phyloP scores from a whole-genome alignment of 75 land plant species.

The Cunninghamia lanceolata region DNA sequence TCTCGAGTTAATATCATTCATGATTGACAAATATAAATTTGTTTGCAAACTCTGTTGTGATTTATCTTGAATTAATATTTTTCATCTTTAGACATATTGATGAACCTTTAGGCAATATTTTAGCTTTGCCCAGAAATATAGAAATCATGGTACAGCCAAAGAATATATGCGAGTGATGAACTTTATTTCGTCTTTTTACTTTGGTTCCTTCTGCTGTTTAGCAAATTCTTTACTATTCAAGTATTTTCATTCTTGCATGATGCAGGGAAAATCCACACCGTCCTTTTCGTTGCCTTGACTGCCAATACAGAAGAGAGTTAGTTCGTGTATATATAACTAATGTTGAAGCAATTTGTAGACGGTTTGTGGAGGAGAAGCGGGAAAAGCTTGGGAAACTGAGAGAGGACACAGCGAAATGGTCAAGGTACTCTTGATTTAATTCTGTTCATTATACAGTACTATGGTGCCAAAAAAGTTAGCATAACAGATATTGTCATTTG shows the following conservation, averaged over 20 bases:
- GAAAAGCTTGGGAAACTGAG: conserved; percentile 80
- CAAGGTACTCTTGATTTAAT: conserved; percentile 50
- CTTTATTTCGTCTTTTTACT: neutral
- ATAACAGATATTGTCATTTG: neutral
- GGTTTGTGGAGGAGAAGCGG: conserved; percentile 88
- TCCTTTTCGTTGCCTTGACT: conserved; percentile 95
- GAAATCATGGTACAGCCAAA: neutral
- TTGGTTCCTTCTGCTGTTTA: neutral
- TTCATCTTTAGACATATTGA: neutral
- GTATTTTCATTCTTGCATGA: neutral
- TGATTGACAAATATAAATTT: no score
- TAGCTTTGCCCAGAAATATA: neutral
- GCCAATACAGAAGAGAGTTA: conserved; percentile 94
- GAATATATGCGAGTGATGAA: neutral
- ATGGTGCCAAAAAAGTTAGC: neutral
- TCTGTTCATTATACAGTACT: neutral
- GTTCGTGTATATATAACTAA: conserved; percentile 95
- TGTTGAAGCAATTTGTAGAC: conserved; percentile 91
- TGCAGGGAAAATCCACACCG: conserved; percentile 92
- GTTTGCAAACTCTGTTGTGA: neutral
- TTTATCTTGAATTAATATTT: neutral
- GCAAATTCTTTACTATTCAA: neutral
- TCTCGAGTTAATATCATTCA: neutral
- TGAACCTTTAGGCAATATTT: neutral
- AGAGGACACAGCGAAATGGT: conserved; percentile 85